phyloP scores from a whole-genome alignment of 306 rosid species.

The Medicago arabica region DNA sequence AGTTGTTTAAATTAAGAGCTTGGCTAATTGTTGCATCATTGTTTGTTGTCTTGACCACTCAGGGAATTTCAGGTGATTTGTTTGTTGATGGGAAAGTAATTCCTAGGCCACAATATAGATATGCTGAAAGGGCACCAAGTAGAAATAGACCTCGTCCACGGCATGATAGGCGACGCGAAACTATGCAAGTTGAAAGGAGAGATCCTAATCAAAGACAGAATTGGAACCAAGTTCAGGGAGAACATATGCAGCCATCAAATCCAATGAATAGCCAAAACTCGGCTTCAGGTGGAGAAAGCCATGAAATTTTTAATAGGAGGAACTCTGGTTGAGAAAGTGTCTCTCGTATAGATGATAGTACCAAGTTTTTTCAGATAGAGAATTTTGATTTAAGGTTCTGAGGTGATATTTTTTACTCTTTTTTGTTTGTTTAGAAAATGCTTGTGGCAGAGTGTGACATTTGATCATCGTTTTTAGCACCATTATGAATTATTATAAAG shows the following conservation, averaged over 20 bases:
- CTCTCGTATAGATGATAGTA: neutral
- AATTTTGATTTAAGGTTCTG: conserved; percentile 22
- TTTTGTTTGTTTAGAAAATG: conserved; percentile 5
- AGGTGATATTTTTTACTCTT: conserved; percentile 19
- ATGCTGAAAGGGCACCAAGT: conserved; percentile 57
- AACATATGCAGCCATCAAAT: conserved; percentile 49
- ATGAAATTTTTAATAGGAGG: conserved; percentile 32
- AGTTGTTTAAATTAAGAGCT: conserved; percentile 20
- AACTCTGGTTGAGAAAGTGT: conserved; percentile 30
- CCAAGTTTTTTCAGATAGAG: conserved; percentile 14
- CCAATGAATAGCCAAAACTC: conserved; percentile 42
- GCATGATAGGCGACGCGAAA: conserved; percentile 69
- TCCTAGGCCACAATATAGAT: conserved; percentile 88
- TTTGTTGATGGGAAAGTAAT: conserved; percentile 86
- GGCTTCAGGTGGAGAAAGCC: conserved; percentile 39
- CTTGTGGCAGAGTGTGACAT: conserved; percentile 7
- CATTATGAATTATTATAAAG: conserved; percentile 22
- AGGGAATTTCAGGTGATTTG: conserved; percentile 68
- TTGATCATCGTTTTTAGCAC: conserved; percentile 4
- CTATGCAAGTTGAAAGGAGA: conserved; percentile 71
- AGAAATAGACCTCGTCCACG: conserved; percentile 84
- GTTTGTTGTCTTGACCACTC: conserved; percentile 23
- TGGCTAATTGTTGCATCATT: conserved; percentile 18
- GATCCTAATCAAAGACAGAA: conserved; percentile 54
- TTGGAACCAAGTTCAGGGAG: conserved; percentile 55